These are phyloP conservation scores for Pichia sp. DNA, from an alignment of 1,139 yeast species.

Conservation along the genomic window DNA sequence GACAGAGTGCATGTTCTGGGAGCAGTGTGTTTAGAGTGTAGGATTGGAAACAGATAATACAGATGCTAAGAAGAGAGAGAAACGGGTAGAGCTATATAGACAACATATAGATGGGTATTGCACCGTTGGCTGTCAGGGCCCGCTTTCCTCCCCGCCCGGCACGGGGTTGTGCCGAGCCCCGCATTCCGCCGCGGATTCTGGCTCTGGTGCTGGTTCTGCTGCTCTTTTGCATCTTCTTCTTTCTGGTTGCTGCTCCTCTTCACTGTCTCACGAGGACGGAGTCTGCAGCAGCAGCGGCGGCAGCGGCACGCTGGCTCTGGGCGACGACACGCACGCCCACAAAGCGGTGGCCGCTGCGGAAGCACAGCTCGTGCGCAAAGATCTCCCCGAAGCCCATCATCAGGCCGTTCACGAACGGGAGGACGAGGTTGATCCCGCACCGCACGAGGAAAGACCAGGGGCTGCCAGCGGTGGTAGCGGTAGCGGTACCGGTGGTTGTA, in stretches of 20 bases:
- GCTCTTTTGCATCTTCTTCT: too few species aligned
- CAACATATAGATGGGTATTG: too few species aligned
- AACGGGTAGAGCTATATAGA: too few species aligned
- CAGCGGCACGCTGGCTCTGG: neutral
- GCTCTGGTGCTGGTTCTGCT: too few species aligned
- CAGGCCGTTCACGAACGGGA: constrained; percentile 89
- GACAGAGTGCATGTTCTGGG: neutral
- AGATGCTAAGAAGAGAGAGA: too few species aligned
- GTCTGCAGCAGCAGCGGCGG: neutral
- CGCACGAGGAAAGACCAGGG: constrained; percentile 24
- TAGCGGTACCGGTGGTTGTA: neutral
- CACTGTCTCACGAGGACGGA: neutral
- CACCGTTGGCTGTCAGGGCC: too few species aligned
- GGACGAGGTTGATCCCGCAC: constrained; percentile 63
- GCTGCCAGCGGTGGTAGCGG: neutral
- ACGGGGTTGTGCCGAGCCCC: constrained; percentile 1
- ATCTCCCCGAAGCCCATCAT: constrained; percentile 97
- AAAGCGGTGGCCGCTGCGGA: neutral
- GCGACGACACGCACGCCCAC: neutral
- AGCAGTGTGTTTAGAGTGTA: too few species aligned
- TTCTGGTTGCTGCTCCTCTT: too few species aligned
- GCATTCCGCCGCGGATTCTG: neutral
- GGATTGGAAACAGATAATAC: too few species aligned
- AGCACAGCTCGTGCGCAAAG: constrained; percentile 83
- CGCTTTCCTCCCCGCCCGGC: neutral